A percentile compares a stretch with the other conserved stretches of the same genome.
These are phyloP conservation scores for Monosporozyma siamensis DNA, from an alignment of 805 yeast genomes.

Conservation along the genomic window DNA sequence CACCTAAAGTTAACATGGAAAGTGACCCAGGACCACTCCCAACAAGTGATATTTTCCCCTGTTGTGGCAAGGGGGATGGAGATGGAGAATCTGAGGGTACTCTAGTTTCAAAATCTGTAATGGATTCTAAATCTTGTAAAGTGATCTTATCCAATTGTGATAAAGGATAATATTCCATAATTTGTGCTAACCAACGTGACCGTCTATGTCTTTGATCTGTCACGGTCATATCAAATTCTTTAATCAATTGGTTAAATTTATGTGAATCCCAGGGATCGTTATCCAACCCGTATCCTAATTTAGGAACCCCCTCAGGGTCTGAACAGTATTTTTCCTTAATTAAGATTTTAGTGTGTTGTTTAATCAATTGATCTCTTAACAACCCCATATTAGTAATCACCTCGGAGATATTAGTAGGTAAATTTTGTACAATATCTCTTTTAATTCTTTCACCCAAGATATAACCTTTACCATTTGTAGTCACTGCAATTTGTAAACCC, in stretches of 20 bases:
- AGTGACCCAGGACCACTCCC: constrained; percentile 94
- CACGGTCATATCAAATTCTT: constrained; percentile 47
- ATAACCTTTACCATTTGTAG: constrained; percentile 87
- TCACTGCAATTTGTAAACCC: constrained; percentile 66
- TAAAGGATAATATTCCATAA: constrained; percentile 85
- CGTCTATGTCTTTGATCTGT: constrained; percentile 47
- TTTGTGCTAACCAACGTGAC: constrained; percentile 78
- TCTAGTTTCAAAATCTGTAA: background rate
- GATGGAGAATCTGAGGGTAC: background rate
- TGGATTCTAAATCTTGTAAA: constrained; percentile 31
- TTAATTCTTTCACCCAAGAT: constrained; percentile 71
- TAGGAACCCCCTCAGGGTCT: no score
- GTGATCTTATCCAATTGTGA: constrained; percentile 50
- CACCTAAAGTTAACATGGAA: constrained; percentile 75
- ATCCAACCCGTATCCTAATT: constrained; percentile 35
- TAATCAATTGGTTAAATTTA: constrained; percentile 50
- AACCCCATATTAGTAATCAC: constrained; percentile 63
- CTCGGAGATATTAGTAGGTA: constrained; percentile 64
- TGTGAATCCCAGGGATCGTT: constrained; percentile 61
- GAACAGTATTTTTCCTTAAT: no score
- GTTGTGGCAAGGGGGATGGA: background rate
- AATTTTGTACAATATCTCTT: constrained; percentile 53
- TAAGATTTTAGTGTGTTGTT: no score
- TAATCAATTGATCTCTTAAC: constrained; percentile 46
- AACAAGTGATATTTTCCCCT: constrained; percentile 66